These are phyloP conservation scores for Cryptococcus depauperatus DNA, from an alignment of 1,284 basidiomycete species.

Conservation along the genomic window DNA sequence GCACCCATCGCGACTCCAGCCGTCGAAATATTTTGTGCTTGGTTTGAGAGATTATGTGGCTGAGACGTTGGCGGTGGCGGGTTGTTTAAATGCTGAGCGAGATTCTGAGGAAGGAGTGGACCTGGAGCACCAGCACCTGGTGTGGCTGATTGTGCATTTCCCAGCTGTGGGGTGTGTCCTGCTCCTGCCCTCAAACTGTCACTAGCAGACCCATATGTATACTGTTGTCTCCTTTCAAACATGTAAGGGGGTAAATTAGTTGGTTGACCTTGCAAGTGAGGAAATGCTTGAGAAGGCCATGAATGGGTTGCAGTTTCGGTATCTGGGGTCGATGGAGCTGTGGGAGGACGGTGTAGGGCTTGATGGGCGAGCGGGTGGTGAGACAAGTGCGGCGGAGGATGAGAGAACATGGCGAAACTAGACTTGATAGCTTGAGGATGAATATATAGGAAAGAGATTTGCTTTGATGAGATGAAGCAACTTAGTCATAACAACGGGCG, in stretches of 20 bases:
- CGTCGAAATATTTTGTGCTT: slow-evolving; percentile 1
- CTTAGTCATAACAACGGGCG: slow-evolving; percentile 2
- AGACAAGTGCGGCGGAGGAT: slow-evolving; percentile 8
- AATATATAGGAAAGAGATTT: background rate
- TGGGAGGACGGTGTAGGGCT: slow-evolving; percentile 15
- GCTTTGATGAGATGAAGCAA: background rate
- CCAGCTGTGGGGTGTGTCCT: background rate
- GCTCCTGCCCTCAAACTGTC: background rate
- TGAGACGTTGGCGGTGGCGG: slow-evolving; percentile 36
- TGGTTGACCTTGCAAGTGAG: background rate
- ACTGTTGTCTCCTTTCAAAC: slow-evolving; percentile 4
- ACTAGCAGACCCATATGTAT: background rate
- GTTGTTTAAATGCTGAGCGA: slow-evolving; percentile 45
- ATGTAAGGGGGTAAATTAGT: slow-evolving; percentile 7
- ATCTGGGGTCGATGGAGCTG: slow-evolving; percentile 15
- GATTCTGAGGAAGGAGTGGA: slow-evolving; percentile 40
- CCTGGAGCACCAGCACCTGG: slow-evolving; percentile 12
- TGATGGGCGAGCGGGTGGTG: slow-evolving; percentile 5
- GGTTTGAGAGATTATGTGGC: slow-evolving; percentile 12
- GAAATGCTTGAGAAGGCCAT: slow-evolving; percentile 1
- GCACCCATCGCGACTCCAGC: slow-evolving; percentile 3
- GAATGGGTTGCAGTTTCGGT: slow-evolving; percentile 19
- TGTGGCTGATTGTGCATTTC: slow-evolving; percentile 1
- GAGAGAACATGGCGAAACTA: slow-evolving; percentile 3
- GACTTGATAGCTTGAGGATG: background rate